Conservation (phyloP, 2,329 filamentous ascomycete species). For the Allantophomopsis cytisporea region DNA sequence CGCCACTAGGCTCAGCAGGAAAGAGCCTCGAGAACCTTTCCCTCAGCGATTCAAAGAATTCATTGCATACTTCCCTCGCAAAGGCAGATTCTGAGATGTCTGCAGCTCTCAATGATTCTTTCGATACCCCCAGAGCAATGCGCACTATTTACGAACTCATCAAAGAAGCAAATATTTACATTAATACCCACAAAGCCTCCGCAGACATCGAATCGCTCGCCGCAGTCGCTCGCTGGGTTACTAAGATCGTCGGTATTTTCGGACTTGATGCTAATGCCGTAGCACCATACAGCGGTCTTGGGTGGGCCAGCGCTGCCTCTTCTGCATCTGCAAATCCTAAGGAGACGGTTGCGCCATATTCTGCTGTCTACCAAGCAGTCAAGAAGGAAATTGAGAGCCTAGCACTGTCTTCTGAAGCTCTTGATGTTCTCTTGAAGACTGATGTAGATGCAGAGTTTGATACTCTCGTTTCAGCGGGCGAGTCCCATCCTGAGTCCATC, state of each 20-base stretch:
- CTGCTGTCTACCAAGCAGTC: slow-evolving; percentile 28
- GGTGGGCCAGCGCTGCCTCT: slow-evolving; percentile 32
- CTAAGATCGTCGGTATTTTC: slow-evolving; percentile 71
- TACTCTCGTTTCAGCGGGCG: slow-evolving; percentile 27
- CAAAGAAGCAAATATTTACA: slow-evolving; percentile 56
- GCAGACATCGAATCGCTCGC: slow-evolving; percentile 33
- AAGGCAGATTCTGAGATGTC: slow-evolving; percentile 41
- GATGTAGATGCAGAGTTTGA: slow-evolving; percentile 33
- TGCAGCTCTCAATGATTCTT: slow-evolving; percentile 63
- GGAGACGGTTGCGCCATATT: slow-evolving; percentile 32
- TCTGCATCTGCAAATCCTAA: slow-evolving; percentile 25
- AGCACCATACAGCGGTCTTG: slow-evolving; percentile 39
- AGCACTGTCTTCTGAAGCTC: slow-evolving; percentile 30
- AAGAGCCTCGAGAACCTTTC: slow-evolving; percentile 12
- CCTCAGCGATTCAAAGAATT: slow-evolving; percentile 28
- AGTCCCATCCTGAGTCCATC: slow-evolving; percentile 36
- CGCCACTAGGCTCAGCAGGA: slow-evolving; percentile 7
- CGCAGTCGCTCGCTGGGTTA: slow-evolving; percentile 62
- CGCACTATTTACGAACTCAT: slow-evolving; percentile 65
- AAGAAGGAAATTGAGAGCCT: slow-evolving; percentile 30
- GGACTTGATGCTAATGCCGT: slow-evolving; percentile 57
- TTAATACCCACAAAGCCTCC: slow-evolving; percentile 30
- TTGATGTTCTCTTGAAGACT: slow-evolving; percentile 27
- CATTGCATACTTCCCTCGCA: slow-evolving; percentile 31
- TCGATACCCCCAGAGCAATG: slow-evolving; percentile 76